Conservation (phyloP, 257 asterid species). For the Nicotiana benthamiana region DNA sequence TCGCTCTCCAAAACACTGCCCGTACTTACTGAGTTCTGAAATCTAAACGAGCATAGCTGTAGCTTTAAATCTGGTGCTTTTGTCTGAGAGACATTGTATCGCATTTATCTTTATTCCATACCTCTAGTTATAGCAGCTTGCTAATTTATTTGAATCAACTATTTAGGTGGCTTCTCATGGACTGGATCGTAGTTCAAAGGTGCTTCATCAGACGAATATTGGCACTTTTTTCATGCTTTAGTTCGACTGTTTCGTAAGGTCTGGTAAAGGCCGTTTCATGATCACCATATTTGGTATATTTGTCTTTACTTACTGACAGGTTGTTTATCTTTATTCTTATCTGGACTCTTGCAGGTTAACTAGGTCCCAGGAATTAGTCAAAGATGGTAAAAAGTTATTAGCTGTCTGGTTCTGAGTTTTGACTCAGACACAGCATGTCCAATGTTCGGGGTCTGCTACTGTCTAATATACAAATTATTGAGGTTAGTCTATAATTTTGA, state of each 20-base stretch:
- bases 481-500: background rate
- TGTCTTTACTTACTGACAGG: background rate
- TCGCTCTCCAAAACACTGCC: too few relatives aligned
- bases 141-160: background rate
- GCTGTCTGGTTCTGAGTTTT: background rate
- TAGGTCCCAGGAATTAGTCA: background rate
- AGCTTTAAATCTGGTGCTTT: background rate
- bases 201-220: conserved; percentile 71
- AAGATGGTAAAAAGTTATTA: background rate
- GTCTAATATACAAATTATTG: background rate
- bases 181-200: conserved; percentile 86
- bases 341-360: background rate
- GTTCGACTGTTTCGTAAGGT: conserved; percentile 11
- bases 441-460: background rate
- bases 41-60: background rate
- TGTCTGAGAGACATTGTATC: background rate
- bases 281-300: background rate
- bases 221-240: conserved; percentile 70
- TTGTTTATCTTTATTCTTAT: background rate
- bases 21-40: background rate
- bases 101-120: background rate
- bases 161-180: conserved; percentile 95
- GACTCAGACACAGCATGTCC: background rate
- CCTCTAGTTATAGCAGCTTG: background rate
- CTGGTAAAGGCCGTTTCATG: background rate